Percentiles rank a stretch among this genome's conserved stretches.
Conservation (phyloP, 129 eudicot species). For the Escallonia rubra region DNA sequence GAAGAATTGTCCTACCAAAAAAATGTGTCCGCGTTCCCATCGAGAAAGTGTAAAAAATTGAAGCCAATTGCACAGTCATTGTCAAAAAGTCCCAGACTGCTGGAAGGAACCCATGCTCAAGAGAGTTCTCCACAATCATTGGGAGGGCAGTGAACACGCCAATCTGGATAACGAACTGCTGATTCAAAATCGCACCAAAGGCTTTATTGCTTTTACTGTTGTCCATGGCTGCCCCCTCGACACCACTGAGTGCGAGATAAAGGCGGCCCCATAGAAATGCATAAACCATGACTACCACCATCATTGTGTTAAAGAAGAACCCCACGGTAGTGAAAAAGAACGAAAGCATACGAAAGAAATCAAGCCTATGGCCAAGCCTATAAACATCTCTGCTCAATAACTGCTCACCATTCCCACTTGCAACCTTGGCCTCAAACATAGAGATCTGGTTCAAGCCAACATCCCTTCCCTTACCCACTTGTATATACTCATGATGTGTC, state of each 20-base stretch:
- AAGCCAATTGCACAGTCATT: slow-evolving; percentile 78
- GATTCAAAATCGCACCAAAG: slow-evolving; percentile 59
- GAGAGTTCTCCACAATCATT: slow-evolving; percentile 83
- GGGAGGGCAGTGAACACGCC: slow-evolving; percentile 93
- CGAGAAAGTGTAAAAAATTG: slow-evolving; percentile 77
- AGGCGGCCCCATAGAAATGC: slow-evolving; percentile 85
- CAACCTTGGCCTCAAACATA: slow-evolving; percentile 94
- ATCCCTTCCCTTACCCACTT: slow-evolving; percentile 94
- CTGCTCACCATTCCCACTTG: slow-evolving; percentile 94
- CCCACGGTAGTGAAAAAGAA: slow-evolving; percentile 85
- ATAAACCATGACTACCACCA: slow-evolving; percentile 66
- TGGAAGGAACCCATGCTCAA: slow-evolving; percentile 80
- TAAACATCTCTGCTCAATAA: slow-evolving; percentile 83
- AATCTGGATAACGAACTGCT: slow-evolving; percentile 76
- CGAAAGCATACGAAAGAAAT: slow-evolving; percentile 89
- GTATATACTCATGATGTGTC: slow-evolving; percentile 90
- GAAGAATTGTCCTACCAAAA: slow-evolving; percentile 88
- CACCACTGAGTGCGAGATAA: slow-evolving; percentile 84
- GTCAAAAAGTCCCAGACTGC: slow-evolving; percentile 89
- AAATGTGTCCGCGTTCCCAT: slow-evolving; percentile 84
- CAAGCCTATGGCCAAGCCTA: slow-evolving; percentile 86
- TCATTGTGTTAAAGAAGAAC: slow-evolving; percentile 73
- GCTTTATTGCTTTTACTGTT: slow-evolving; percentile 46
- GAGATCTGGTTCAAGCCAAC: slow-evolving; percentile 92
- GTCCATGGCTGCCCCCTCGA: slow-evolving; percentile 50